These are phyloP conservation scores for Ambispora gerdemannii DNA, from an alignment of 192 early-diverging fungal genomes.

Conservation along the genomic window DNA sequence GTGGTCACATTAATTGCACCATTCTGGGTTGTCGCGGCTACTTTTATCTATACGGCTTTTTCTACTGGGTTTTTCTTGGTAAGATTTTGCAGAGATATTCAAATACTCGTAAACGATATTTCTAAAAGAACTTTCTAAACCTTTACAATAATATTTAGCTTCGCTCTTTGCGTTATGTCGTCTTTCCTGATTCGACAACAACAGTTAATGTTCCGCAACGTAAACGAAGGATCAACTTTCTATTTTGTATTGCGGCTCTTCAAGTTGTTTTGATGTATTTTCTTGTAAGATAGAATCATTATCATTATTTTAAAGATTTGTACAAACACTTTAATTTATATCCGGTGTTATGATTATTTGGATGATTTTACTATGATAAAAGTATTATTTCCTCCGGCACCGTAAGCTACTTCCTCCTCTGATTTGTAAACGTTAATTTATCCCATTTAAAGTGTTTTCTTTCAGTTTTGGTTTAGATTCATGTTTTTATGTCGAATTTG, in stretches of 20 bases:
- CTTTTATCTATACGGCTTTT: slow-evolving; percentile 72
- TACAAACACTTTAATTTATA: no score
- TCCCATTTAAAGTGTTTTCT: no score
- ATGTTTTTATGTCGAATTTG: no score
- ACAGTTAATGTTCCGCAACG: slow-evolving; percentile 63
- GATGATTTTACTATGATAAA: no score
- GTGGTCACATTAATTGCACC: slow-evolving; percentile 41
- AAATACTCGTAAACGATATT: slow-evolving; percentile 1
- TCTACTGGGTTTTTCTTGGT: slow-evolving; percentile 89
- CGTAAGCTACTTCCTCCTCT: no score
- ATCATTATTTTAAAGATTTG: no score
- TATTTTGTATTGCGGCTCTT: slow-evolving; percentile 79
- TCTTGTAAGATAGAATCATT: slow-evolving; percentile 48
- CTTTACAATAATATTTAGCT: slow-evolving; percentile 40
- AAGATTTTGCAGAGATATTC: slow-evolving; percentile 33
- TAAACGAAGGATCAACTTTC: slow-evolving; percentile 81
- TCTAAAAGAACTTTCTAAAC: background rate
- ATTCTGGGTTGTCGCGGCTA: slow-evolving; percentile 43
- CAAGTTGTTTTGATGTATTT: slow-evolving; percentile 83
- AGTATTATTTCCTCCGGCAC: no score
- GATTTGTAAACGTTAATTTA: no score
- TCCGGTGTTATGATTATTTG: no score
- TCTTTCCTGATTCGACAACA: slow-evolving; percentile 65
- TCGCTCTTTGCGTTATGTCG: slow-evolving; percentile 69
- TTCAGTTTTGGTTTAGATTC: no score